These are phyloP conservation scores for Mortierella sp. DNA, from an alignment of 371 early-diverging fungal genomes.

Conservation along the genomic window DNA sequence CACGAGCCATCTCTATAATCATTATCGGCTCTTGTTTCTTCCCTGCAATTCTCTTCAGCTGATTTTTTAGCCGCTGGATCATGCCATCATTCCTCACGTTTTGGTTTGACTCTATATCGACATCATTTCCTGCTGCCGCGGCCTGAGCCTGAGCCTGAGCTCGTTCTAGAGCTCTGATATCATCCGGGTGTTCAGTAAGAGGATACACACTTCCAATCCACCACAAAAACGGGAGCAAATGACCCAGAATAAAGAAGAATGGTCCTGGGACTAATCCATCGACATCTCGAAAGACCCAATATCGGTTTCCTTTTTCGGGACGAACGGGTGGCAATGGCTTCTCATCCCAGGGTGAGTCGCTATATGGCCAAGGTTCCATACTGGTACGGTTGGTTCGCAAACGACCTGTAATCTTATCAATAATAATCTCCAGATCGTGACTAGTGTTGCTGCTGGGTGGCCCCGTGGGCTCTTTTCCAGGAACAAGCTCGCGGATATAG, in stretches of 20 bases:
- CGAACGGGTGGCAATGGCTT: slow-evolving; percentile 27
- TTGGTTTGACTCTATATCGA: not conserved
- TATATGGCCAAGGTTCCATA: slow-evolving; percentile 25
- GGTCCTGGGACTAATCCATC: slow-evolving; percentile 34
- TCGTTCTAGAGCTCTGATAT: not conserved
- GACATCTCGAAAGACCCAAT: slow-evolving; percentile 45
- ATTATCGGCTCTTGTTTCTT: slow-evolving; percentile 1
- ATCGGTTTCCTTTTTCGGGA: slow-evolving; percentile 18
- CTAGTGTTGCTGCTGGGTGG: slow-evolving; percentile 32
- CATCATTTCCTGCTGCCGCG: not conserved
- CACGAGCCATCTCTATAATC: slow-evolving; percentile 14
- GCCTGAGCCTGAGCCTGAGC: not conserved
- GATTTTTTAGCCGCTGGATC: slow-evolving; percentile 23
- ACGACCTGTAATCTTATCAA: slow-evolving; percentile 39
- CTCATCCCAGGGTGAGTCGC: slow-evolving; percentile 12
- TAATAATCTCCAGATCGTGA: slow-evolving; percentile 35
- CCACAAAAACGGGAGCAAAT: slow-evolving; percentile 38
- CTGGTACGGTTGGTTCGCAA: slow-evolving; percentile 36
- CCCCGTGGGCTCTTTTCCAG: slow-evolving; percentile 7
- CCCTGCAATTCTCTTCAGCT: slow-evolving; percentile 4
- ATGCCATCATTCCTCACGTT: slow-evolving; percentile 11
- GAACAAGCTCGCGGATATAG: slow-evolving; percentile 35
- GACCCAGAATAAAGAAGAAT: slow-evolving; percentile 31
- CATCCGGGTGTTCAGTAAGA: slow-evolving; percentile 17
- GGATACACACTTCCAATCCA: slow-evolving; percentile 45